A percentile compares a stretch with the other conserved stretches of the same genome.
Conservation (phyloP, 1,139 yeast genomes). For the Hansenula sp. region DNA sequence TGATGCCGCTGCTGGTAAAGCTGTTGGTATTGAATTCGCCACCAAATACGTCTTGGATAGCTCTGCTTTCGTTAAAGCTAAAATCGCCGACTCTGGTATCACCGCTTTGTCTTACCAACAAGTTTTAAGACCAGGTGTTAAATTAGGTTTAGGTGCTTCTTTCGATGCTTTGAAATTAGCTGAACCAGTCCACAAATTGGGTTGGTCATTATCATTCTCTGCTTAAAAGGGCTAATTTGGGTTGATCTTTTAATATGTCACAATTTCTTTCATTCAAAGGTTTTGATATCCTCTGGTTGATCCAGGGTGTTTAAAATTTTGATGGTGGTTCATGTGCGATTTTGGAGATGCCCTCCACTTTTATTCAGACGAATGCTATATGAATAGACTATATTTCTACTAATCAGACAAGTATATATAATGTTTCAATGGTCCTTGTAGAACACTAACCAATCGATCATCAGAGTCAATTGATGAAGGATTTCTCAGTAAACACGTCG, state of each 20-base stretch:
- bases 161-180: conserved; percentile 94
- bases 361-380: not conserved
- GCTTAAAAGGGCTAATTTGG: conserved; percentile 47
- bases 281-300: not conserved
- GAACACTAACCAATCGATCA: not conserved
- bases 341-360: not conserved
- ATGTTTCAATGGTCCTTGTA: not conserved
- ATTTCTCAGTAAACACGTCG: too few species aligned
- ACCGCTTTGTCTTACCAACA: conserved; percentile 95
- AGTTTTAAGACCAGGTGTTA: conserved; percentile 94
- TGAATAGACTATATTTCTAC: not conserved
- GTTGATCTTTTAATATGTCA: too few species aligned
- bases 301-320: not conserved
- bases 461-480: too few species aligned
- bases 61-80: conserved; percentile 90
- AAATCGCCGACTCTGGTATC: conserved; percentile 95
- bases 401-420: not conserved
- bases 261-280: too few species aligned
- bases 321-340: not conserved
- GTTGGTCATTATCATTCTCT: conserved; percentile 88
- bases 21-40: conserved; percentile 86
- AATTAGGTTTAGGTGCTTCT: conserved; percentile 95
- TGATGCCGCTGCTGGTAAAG: conserved; percentile 52
- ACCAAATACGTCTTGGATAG: conserved; percentile 90
- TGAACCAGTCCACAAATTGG: conserved; percentile 98